A percentile compares a stretch with the other conserved stretches of the same genome.
phyloP scores from a whole-genome alignment of 257 asterid genomes.

The Salvia splendens region DNA sequence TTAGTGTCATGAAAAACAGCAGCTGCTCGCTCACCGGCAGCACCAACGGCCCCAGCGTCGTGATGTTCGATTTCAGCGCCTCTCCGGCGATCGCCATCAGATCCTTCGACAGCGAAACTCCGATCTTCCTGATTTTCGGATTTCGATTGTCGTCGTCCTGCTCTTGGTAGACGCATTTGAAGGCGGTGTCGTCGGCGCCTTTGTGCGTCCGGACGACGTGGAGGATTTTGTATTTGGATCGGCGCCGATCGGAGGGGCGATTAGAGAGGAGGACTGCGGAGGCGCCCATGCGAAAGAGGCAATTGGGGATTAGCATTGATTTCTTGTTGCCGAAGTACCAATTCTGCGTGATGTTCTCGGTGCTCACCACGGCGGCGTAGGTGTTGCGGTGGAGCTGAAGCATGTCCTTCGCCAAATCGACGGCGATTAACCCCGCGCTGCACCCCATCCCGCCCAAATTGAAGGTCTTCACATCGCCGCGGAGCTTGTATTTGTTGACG shows the following conservation, averaged over 20 bases:
- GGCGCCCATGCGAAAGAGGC: conserved; percentile 52
- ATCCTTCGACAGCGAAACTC: conserved; percentile 38
- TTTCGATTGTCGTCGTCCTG: conserved; percentile 22
- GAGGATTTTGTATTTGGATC: conserved; percentile 37
- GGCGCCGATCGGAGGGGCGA: conserved; percentile 28
- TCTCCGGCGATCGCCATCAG: conserved; percentile 39
- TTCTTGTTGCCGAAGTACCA: conserved; percentile 43
- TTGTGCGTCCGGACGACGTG: conserved; percentile 40
- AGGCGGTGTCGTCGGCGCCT: conserved; percentile 32
- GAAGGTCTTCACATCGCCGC: conserved; percentile 38
- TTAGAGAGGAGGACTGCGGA: conserved; percentile 46
- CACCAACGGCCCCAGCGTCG: conserved; percentile 40
- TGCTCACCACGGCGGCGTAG: conserved; percentile 49
- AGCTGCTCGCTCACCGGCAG: conserved; percentile 41
- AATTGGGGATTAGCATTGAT: conserved; percentile 40
- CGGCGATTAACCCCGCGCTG: conserved; percentile 53
- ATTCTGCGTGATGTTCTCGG: conserved; percentile 51
- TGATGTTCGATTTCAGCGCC: conserved; percentile 38
- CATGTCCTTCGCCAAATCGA: conserved; percentile 50
- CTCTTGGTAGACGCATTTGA: conserved; percentile 41
- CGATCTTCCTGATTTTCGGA: conserved; percentile 23
- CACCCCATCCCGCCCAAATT: conserved; percentile 61
- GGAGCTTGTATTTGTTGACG: conserved; percentile 46
- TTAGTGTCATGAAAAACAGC: conserved; percentile 25
- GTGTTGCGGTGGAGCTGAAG: conserved; percentile 47